Evolutionary conservation across 441 rosid genomes (phyloP), one percentile per base, ranked within the genome.

Genomic region (Manihot esculenta): DNA sequence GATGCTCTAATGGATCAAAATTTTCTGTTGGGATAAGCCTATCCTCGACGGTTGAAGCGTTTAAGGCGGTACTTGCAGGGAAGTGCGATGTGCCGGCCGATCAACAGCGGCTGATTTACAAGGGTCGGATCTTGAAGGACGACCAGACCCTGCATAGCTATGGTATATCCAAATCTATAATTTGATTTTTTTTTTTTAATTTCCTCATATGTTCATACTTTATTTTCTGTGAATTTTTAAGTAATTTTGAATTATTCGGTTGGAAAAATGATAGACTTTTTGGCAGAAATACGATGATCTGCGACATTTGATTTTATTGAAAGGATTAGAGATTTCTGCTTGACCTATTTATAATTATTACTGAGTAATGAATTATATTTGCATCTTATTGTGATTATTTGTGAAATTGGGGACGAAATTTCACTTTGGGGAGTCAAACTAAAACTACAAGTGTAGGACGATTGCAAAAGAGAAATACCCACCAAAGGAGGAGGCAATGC

Each of bases 51-150:
- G 84, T 87, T 49, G 80, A 77, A 26, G 68, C 79, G 11, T 87
- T 89, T 74, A 87, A 89, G 78, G 72, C 72, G 1, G 56, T 68
- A 41, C 70, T 87, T 21, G 78, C 91, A 0, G 76, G 69, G 69
- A 84, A 80, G 64, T 82, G 87, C 73, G 91, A 87, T 58, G 79
- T 87, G 59, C 89, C 91, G 15, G 77, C 87, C 21, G 78, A 80
- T 73, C 88, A 84, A 42, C 94, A 87, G 71, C 79, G 94, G 53
- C 65, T 89, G 81, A 85, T 89, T 80, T 89, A 89, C 76, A 89
- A 84, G 63, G 91, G 94, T 62, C 85, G 94, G 82, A 87, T 89
- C 86, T 78, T 89, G 67, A 89, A 87, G 85, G 89, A 87, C 50
- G 91, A 89, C 81, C 89, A 87, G 64, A 83, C 85, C 60, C 80